Base-by-base conservation (phyloP, 352 stramenopile genomes). In the Phytopythium delawarense region DNA sequence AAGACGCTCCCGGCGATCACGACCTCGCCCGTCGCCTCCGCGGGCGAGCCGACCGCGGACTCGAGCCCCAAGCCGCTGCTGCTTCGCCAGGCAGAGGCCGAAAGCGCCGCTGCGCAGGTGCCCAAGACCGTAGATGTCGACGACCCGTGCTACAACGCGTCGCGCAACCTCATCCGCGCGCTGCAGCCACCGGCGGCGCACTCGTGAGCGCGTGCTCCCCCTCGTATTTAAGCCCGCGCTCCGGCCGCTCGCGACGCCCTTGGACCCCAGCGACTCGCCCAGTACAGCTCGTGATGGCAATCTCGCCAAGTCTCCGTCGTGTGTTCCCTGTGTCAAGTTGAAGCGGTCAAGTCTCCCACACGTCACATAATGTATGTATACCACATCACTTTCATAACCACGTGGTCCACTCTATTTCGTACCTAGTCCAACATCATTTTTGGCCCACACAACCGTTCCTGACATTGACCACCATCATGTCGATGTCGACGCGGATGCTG, bases 161-260 rank as follows among this genome's bases (percentile, higher is more conserved):
- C 66, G 20, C 63, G 53, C 16, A 70, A 72, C 35, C 67, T 74
- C 60, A 69, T 72, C 40, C 60, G 63, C 39, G 52, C 63, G 35
- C 63, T 71, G 11, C 66, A 71, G 30, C 57, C 63, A 28, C 61
- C 62, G n/a, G 64, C 66, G 42, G 15, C 40, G 35, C 42, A 60
- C 28, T 50, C 40, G 39, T 50, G 42, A 51, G 21, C 25, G 40
- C 9, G 34, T 12, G 35, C 53, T 46, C 55, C 55, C 7, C 48
- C 25, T 12, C 48, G 39, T 60, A 60, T 60, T 60, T 60, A 60
- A 52, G 32, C 53, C 21, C 8, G 16, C 50, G 50, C 50, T 42
- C 7, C 25, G 49, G 25, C 39, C 21, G 18, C 42, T 48, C n/a
- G n/a, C 44, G 15, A 28, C 44, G 7, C n/a, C 20, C 44, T 18